Percentiles rank a stretch among this genome's conserved stretches.
These are phyloP conservation scores for Ophiosphaerella herpotricha DNA, from an alignment of 2,329 filamentous ascomycete genomes.

Conservation along the genomic window DNA sequence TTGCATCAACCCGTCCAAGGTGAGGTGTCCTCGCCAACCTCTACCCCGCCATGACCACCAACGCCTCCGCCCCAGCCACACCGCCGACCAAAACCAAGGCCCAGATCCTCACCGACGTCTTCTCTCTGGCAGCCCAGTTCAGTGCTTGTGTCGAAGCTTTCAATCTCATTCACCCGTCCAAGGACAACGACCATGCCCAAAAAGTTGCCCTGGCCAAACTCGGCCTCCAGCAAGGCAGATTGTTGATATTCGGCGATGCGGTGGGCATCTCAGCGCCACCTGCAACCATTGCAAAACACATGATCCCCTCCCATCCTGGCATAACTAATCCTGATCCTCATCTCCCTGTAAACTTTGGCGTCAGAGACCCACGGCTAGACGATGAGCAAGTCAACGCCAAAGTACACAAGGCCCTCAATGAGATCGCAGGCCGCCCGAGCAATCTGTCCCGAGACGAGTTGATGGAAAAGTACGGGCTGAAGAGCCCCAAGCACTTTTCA, in stretches of 20 bases:
- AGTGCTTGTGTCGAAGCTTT: constrained; percentile 55
- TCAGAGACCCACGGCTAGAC: constrained; percentile 50
- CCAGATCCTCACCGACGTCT: constrained; percentile 46
- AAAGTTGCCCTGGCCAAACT: constrained; percentile 50
- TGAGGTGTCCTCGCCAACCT: not conserved
- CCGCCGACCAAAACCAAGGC: constrained; percentile 30
- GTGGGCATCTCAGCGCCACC: constrained; percentile 53
- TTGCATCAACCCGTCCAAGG: not conserved
- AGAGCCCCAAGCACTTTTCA: constrained; percentile 48
- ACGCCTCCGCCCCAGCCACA: constrained; percentile 21
- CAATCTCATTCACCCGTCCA: constrained; percentile 50
- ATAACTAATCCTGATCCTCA: constrained; percentile 51
- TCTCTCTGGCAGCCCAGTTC: constrained; percentile 52
- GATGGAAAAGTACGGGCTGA: constrained; percentile 53
- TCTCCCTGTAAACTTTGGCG: constrained; percentile 51
- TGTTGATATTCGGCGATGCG: constrained; percentile 55
- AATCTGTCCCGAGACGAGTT: constrained; percentile 48
- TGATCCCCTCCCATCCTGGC: constrained; percentile 51
- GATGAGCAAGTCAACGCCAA: constrained; percentile 44
- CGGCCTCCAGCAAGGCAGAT: constrained; percentile 53
- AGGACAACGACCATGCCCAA: constrained; percentile 50
- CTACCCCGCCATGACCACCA: constrained; percentile 31
- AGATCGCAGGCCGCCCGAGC: constrained; percentile 52
- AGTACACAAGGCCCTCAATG: constrained; percentile 48
- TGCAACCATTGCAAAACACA: constrained; percentile 48